Evolutionary conservation across 345 rosid genomes (phyloP).

Genomic region (Rhodamnia argentea): DNA sequence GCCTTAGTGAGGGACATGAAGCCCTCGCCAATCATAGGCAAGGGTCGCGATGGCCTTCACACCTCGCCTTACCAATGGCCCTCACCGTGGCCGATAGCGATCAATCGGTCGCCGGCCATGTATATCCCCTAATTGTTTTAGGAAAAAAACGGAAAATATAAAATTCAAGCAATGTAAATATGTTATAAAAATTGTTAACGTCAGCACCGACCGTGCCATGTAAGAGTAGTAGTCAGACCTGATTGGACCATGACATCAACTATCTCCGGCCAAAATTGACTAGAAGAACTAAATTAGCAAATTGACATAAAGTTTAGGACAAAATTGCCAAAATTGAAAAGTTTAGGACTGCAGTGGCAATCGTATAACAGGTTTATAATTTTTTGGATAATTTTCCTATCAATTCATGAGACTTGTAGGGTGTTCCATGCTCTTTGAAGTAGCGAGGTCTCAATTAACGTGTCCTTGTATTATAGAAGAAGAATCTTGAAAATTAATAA

Average conservation of each 20-base stretch:
- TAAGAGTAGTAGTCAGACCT: fast-evolving
- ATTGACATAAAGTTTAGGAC: background rate
- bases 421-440: background rate
- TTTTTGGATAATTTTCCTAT: background rate
- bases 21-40: background rate
- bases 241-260: background rate
- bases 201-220: fast-evolving
- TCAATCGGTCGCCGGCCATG: fast-evolving
- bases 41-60: too few relatives aligned
- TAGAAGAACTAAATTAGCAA: background rate
- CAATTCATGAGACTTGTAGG: background rate
- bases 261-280: background rate
- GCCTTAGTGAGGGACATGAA: background rate
- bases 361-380: background rate
- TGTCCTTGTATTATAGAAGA: background rate
- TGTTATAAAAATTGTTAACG: background rate
- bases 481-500: background rate
- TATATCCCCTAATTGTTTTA: background rate
- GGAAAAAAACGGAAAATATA: background rate
- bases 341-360: background rate
- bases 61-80: too few relatives aligned
- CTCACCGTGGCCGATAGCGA: background rate
- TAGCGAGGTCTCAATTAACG: background rate
- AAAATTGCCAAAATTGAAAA: background rate
- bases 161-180: background rate